These are phyloP conservation scores for Nephelium lappaceum DNA, from an alignment of 345 rosid species.

Conservation along the genomic window DNA sequence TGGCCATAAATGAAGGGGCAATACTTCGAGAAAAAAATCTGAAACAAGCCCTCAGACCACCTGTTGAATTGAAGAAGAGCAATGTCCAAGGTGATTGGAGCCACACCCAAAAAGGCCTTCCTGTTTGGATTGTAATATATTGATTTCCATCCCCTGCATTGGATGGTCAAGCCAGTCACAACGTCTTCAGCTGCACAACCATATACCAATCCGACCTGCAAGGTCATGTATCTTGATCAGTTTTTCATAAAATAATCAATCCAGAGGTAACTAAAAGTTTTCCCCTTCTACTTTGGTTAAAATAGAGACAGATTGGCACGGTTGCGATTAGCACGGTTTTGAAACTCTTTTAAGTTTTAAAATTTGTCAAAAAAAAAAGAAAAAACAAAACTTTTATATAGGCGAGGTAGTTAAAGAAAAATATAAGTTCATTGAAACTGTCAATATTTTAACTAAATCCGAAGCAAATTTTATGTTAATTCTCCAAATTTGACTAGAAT, in stretches of 20 bases:
- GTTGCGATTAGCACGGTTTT: neutral
- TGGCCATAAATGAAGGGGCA: constrained; percentile 40
- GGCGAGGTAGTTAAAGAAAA: too few relatives aligned
- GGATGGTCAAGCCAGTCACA: constrained; percentile 37
- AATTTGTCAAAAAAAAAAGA: neutral
- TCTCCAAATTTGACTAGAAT: neutral
- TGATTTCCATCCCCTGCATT: constrained; percentile 48
- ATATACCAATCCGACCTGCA: constrained; percentile 48
- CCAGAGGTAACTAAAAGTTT: too few relatives aligned
- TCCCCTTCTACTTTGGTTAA: too few relatives aligned
- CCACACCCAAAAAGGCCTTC: constrained; percentile 39
- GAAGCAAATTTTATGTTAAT: too few relatives aligned
- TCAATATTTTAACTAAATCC: neutral
- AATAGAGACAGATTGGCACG: neutral
- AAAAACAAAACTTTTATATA: too few relatives aligned
- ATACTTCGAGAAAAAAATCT: constrained; percentile 43
- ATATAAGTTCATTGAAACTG: too few relatives aligned
- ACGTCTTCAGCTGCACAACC: constrained; percentile 44
- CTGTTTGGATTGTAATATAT: constrained; percentile 30
- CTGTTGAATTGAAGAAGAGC: constrained; percentile 38
- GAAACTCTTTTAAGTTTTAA: too few relatives aligned
- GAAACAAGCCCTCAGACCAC: constrained; percentile 49
- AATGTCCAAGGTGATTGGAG: constrained; percentile 32
- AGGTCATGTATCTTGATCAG: neutral
- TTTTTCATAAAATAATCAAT: too few relatives aligned